Evolutionary conservation across 192 early-diverging fungal species (phyloP).

Genomic region (Oehlia diaphana): DNA sequence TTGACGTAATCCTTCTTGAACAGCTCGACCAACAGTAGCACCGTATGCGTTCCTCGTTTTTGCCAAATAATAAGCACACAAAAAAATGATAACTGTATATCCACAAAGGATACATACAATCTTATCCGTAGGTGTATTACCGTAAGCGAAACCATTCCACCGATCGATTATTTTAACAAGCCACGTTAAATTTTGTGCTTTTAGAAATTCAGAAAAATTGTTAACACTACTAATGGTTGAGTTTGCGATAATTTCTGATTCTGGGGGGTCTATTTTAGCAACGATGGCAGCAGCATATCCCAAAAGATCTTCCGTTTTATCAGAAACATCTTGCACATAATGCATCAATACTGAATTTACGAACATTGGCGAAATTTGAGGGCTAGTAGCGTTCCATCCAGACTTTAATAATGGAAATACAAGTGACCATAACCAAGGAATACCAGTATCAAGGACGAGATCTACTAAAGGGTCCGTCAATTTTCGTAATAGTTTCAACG

Average conservation of each 20-base stretch:
- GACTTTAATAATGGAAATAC: constrained; percentile 23
- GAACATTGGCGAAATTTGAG: constrained; percentile 7
- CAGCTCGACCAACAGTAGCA: constrained; percentile 45
- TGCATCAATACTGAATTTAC: constrained; percentile 31
- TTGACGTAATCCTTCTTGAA: constrained; percentile 45
- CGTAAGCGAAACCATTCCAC: constrained; percentile 49
- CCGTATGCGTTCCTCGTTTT: constrained; percentile 37
- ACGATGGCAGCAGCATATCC: constrained; percentile 21
- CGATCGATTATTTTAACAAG: constrained; percentile 30
- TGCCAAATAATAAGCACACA: constrained; percentile 53
- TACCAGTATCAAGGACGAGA: constrained; percentile 55
- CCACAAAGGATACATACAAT: constrained; percentile 59
- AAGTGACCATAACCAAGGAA: constrained; percentile 44
- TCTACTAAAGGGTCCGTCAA: constrained; percentile 78
- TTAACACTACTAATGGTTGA: neutral
- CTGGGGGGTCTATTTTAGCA: neutral
- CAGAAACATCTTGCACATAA: constrained; percentile 32
- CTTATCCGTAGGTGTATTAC: constrained; percentile 55
- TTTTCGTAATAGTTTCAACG: constrained; percentile 55
- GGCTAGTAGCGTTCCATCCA: constrained; percentile 12
- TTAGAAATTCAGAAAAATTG: constrained; percentile 8
- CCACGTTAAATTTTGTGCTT: constrained; percentile 8
- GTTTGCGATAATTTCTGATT: constrained; percentile 6
- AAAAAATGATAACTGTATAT: constrained; percentile 54
- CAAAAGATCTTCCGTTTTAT: constrained; percentile 29